phyloP scores from a whole-genome alignment of 2,329 filamentous ascomycete species.

The Acrocalymma vagum region DNA sequence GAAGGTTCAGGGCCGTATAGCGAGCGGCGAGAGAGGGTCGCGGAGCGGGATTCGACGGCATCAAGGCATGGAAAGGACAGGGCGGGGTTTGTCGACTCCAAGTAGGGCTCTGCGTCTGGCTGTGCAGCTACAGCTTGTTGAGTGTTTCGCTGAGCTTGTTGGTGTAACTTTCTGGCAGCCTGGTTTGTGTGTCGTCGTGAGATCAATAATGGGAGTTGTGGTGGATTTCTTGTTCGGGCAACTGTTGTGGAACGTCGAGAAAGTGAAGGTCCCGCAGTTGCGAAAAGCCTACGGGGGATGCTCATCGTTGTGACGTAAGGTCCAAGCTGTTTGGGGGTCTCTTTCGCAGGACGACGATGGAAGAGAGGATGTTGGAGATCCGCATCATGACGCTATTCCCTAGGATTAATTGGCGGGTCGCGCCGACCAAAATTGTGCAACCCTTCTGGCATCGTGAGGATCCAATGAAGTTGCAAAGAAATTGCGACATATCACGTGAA shows the following conservation, averaged over 20 bases:
- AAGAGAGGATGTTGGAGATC: slow-evolving; percentile 9
- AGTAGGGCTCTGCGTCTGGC: slow-evolving; percentile 28
- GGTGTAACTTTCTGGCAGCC: slow-evolving; percentile 36
- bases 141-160: slow-evolving; percentile 33
- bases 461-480: slow-evolving; percentile 33
- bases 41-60: slow-evolving; percentile 60
- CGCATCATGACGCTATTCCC: slow-evolving; percentile 26
- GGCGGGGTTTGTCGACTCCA: slow-evolving; percentile 48
- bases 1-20: slow-evolving; percentile 86
- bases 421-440: slow-evolving; percentile 15
- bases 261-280: slow-evolving; percentile 27
- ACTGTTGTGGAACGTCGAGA: slow-evolving; percentile 16
- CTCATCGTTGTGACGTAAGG: slow-evolving; percentile 32
- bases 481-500: slow-evolving; percentile 34
- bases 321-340: not conserved
- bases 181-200: slow-evolving; percentile 30
- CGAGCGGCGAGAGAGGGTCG: slow-evolving; percentile 74
- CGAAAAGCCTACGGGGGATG: slow-evolving; percentile 36
- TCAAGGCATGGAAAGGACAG: slow-evolving; percentile 53
- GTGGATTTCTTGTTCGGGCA: slow-evolving; percentile 10
- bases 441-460: slow-evolving; percentile 8
- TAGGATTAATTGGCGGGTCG: slow-evolving; percentile 20
- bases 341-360: not conserved
- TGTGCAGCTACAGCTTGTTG: slow-evolving; percentile 28
- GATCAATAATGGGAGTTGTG: slow-evolving; percentile 16